Evolutionary conservation across 75 land plant genomes (phyloP), one percentile per base, ranked within the genome.

Genomic region (Pinus albicaulis): DNA sequence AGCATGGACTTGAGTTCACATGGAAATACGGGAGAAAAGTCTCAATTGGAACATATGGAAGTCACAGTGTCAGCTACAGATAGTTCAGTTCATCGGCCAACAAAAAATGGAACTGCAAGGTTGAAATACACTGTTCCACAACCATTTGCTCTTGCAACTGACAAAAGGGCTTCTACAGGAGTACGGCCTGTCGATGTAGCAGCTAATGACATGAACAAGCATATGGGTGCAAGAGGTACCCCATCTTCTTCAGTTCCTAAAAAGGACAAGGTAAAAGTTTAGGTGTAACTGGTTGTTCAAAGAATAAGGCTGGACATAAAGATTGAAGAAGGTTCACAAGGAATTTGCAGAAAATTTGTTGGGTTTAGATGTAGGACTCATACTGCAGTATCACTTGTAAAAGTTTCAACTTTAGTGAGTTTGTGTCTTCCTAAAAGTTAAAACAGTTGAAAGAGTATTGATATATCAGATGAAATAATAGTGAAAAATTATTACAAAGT

Each of bases 81-180:
- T 68, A 19, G 71, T 68, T 68, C 71, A 41, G 71, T 20, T 68
- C 71, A 68, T 68, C 71, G 41, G 53, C 44, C 71, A 68, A 38
- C n/a, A 68, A 68, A 68, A 68, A 22, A 20, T 76, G 79, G 74
- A 66, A 79, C 28, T 73, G 60, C 78, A 24, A 81, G 84, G 13
- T 22, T 78, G 12, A 91, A 81, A 20, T 83, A 68, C 31, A 93
- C 91, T 31, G 82, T 89, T 59, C 87, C 95, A 17, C 89, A 86
- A 77, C 96, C 95, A 36, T 92, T 93, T 81, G 77, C 90, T 75
- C 79, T 92, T 23, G 93, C 95, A 71, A 93, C 95, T 73, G 96
- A 93, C 57, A 92, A 88, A 79, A 84, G 90, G 44, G 88, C 90
- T 76, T 85, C 91, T 19, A 56, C 65, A 79, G 90, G 86, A 53